phyloP scores from a whole-genome alignment of 371 early-diverging fungal genomes.

The Fennellomyces sp. region DNA sequence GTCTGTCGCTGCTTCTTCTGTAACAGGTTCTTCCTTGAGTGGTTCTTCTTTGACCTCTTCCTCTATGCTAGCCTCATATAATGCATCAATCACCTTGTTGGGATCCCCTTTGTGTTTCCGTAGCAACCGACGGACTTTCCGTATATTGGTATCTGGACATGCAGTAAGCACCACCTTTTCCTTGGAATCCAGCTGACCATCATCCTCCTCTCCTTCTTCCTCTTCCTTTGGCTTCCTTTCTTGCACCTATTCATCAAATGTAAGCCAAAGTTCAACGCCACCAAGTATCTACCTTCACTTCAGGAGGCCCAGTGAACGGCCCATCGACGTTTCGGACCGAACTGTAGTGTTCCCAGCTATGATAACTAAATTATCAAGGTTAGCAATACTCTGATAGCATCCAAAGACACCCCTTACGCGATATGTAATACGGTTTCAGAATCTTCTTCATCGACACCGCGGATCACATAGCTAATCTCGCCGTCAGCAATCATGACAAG shows the following conservation, averaged over 20 bases:
- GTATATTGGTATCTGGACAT: slow-evolving; percentile 47
- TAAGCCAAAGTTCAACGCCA: neutral
- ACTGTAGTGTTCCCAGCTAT: slow-evolving; percentile 87
- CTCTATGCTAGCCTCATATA: slow-evolving; percentile 41
- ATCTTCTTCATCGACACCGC: slow-evolving; percentile 41
- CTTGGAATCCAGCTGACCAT: slow-evolving; percentile 26
- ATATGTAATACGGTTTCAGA: slow-evolving; percentile 66
- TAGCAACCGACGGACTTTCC: slow-evolving; percentile 54
- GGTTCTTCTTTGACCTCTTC: slow-evolving; percentile 9
- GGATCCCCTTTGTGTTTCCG: slow-evolving; percentile 48
- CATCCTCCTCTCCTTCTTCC: slow-evolving; percentile 18
- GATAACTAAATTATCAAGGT: slow-evolving; percentile 50
- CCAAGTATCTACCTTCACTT: slow-evolving; percentile 41
- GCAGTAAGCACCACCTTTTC: slow-evolving; percentile 56
- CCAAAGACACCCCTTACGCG: slow-evolving; percentile 49
- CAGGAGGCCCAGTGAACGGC: slow-evolving; percentile 64
- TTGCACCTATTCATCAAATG: neutral
- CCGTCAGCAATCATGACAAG: neutral
- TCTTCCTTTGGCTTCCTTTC: neutral
- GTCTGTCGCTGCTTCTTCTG: too few relatives aligned
- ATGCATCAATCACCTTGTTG: slow-evolving; percentile 57
- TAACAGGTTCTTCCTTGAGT: neutral
- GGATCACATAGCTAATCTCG: slow-evolving; percentile 62
- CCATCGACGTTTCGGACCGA: slow-evolving; percentile 73
- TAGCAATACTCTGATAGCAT: neutral